Evolutionary conservation across 306 rosid genomes (phyloP).

Genomic region (Datisca glomerata): DNA sequence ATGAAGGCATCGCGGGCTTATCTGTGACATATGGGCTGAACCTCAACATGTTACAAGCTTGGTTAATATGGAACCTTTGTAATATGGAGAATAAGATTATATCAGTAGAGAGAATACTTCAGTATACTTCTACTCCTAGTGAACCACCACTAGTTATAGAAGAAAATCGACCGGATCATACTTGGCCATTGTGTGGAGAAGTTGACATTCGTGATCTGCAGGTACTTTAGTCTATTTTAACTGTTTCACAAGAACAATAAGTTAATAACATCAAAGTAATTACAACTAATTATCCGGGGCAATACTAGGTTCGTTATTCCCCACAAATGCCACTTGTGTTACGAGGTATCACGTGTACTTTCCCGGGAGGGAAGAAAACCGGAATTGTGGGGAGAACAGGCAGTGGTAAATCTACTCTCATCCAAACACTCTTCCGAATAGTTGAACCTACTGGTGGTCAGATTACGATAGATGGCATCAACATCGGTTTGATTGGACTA

Average conservation of each 20-base stretch:
- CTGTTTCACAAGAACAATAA: too few relatives aligned
- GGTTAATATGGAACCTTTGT: conserved; percentile 41
- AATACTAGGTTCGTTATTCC: conserved; percentile 64
- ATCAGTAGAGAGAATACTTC: conserved; percentile 80
- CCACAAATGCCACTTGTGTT: conserved; percentile 82
- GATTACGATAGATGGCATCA: conserved; percentile 45
- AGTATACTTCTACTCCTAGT: conserved; percentile 50
- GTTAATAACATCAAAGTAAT: too few relatives aligned
- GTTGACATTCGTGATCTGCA: conserved; percentile 56
- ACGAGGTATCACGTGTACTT: conserved; percentile 64
- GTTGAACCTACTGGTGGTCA: conserved; percentile 50
- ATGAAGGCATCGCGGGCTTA: conserved; percentile 68
- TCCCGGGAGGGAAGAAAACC: conserved; percentile 60
- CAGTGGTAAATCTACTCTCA: conserved; percentile 76
- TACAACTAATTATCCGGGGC: neutral
- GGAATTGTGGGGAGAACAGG: conserved; percentile 95
- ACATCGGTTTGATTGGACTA: conserved; percentile 56
- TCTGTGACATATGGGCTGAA: conserved; percentile 75
- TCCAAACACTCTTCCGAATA: conserved; percentile 61
- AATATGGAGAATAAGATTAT: conserved; percentile 65
- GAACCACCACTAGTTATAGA: conserved; percentile 66
- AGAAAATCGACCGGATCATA: conserved; percentile 38
- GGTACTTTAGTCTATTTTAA: conserved; percentile 19
- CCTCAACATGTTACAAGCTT: conserved; percentile 39
- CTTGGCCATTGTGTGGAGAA: conserved; percentile 71